Evolutionary conservation across 495 filamentous ascomycete species (phyloP).

Genomic region (Aspergillus sclerotioniger): DNA sequence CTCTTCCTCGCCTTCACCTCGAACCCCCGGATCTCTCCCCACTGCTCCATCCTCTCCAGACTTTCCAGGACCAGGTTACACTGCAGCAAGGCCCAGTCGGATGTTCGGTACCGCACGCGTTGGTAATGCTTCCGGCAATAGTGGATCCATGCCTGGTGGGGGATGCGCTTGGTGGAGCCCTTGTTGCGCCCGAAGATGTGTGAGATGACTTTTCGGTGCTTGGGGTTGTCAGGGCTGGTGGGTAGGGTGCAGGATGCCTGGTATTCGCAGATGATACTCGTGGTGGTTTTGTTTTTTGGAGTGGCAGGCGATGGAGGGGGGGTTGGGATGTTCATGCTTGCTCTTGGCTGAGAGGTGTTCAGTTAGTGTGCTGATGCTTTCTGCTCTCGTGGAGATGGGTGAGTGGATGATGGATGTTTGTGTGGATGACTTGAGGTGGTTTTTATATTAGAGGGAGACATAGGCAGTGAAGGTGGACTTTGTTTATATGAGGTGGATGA

Average conservation of each 20-base stretch:
- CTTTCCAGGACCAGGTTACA: slow-evolving; percentile 57
- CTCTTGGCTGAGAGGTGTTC: too few relatives aligned
- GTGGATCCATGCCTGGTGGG: slow-evolving; percentile 62
- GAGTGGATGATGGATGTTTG: too few relatives aligned
- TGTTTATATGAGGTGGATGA: too few relatives aligned
- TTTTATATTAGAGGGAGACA: too few relatives aligned
- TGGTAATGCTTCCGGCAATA: slow-evolving; percentile 88
- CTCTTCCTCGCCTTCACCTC: slow-evolving; percentile 27
- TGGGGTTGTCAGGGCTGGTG: neutral
- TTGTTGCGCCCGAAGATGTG: slow-evolving; percentile 93
- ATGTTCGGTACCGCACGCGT: slow-evolving; percentile 62
- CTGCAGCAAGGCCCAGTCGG: slow-evolving; percentile 59
- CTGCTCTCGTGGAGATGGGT: too few relatives aligned
- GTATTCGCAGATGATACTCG: neutral
- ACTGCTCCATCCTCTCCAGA: slow-evolving; percentile 56
- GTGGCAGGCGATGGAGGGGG: too few relatives aligned
- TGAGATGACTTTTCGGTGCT: slow-evolving; percentile 70
- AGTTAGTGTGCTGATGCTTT: too few relatives aligned
- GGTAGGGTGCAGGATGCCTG: slow-evolving; percentile 10
- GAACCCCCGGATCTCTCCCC: slow-evolving; percentile 50
- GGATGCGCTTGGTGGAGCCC: slow-evolving; percentile 64
- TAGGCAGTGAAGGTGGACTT: too few relatives aligned
- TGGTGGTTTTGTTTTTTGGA: neutral
- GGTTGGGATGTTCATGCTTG: too few relatives aligned
- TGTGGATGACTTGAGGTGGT: too few relatives aligned